These are phyloP conservation scores for Talaromyces marneffei DNA, from an alignment of 2,329 filamentous ascomycete genomes.

Conservation along the genomic window DNA sequence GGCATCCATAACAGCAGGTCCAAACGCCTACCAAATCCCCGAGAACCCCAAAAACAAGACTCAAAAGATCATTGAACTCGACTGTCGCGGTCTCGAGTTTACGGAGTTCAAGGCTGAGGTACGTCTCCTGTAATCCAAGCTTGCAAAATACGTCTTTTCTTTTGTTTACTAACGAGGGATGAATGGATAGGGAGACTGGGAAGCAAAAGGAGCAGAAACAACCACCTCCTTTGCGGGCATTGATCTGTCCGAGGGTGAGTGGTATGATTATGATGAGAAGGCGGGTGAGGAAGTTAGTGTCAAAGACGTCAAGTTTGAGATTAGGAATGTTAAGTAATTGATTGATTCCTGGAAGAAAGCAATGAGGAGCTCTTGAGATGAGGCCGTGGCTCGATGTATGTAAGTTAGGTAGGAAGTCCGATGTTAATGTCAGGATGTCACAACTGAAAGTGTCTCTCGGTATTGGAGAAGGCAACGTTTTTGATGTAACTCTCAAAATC, in stretches of 20 bases:
- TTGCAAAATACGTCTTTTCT: background rate
- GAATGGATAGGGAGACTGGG: constrained; percentile 69
- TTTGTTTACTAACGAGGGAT: background rate
- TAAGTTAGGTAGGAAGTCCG: background rate
- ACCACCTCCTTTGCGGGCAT: constrained; percentile 74
- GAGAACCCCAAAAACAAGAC: constrained; percentile 51
- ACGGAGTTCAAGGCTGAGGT: constrained; percentile 86
- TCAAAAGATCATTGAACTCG: constrained; percentile 79
- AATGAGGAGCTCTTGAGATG: background rate
- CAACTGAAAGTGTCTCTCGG: background rate
- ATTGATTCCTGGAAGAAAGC: background rate
- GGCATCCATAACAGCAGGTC: constrained; percentile 71
- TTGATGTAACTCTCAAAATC: background rate
- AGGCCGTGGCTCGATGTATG: background rate
- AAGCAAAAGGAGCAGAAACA: constrained; percentile 75
- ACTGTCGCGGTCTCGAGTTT: constrained; percentile 92
- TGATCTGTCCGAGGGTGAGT: constrained; percentile 83
- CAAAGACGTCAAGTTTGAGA: constrained; percentile 81
- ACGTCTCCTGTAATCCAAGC: constrained; percentile 28
- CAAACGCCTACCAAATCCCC: constrained; percentile 58
- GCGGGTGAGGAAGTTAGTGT: constrained; percentile 85
- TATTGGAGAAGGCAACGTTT: too few relatives aligned
- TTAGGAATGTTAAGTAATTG: constrained; percentile 58
- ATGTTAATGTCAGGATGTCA: background rate
- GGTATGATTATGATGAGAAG: constrained; percentile 98